Conservation (phyloP, 1,284 basidiomycete genomes). For the Pseudozyma pruni region DNA sequence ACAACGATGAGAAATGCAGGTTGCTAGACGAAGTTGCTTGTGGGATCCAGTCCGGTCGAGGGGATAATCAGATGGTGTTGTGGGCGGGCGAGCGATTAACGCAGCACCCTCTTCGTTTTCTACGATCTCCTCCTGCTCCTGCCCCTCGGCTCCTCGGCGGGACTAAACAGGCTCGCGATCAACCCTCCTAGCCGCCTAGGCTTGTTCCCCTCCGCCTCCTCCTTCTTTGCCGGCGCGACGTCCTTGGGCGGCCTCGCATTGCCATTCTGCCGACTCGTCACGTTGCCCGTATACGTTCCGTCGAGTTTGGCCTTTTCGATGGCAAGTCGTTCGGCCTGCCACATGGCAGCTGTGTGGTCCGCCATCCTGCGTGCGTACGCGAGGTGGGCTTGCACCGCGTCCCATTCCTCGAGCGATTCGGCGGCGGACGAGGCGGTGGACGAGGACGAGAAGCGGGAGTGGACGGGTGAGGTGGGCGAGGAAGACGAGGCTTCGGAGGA, state of each 20-base stretch:
- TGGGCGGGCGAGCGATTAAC: constrained; percentile 3
- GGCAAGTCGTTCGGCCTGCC: constrained; percentile 42
- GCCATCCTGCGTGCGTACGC: constrained; percentile 34
- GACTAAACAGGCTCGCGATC: constrained; percentile 8
- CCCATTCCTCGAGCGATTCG: constrained; percentile 25
- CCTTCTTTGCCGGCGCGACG: neutral
- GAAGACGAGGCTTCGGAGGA: constrained; percentile 30
- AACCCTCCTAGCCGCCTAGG: constrained; percentile 1
- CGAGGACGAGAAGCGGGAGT: constrained; percentile 34
- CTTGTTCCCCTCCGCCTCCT: constrained; percentile 6
- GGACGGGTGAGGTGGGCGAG: constrained; percentile 26
- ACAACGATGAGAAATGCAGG: neutral
- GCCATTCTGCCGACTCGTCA: constrained; percentile 34
- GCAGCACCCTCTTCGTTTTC: no score
- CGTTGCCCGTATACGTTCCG: constrained; percentile 40
- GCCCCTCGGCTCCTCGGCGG: neutral
- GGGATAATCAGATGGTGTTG: no score
- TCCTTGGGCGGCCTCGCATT: constrained; percentile 22
- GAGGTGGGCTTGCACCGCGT: constrained; percentile 36
- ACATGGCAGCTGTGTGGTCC: constrained; percentile 36
- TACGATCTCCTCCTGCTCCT: neutral
- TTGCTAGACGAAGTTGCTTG: no score
- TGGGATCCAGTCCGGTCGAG: no score
- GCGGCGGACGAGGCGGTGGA: constrained; percentile 14
- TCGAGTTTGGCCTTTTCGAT: constrained; percentile 48